A percentile compares a stretch with the other conserved stretches of the same genome.
Conservation (phyloP, 2,329 filamentous ascomycete species). For the Allantophomopsis cytisporea region DNA sequence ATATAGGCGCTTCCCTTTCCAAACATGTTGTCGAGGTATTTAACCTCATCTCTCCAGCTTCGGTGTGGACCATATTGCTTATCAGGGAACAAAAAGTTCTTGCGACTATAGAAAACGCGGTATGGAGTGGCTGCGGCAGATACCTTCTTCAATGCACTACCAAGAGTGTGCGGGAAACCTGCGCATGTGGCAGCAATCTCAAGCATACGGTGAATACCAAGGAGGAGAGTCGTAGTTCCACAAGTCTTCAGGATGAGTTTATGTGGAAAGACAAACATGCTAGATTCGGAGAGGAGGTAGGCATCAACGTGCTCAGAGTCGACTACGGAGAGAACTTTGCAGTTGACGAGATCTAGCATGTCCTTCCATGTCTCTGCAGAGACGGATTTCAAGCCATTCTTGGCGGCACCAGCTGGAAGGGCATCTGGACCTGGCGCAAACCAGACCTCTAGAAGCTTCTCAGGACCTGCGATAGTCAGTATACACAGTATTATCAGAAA, state of each 20-base stretch:
- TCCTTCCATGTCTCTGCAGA: slow-evolving; percentile 77
- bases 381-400: slow-evolving; percentile 76
- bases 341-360: slow-evolving; percentile 97
- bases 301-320: slow-evolving; percentile 91
- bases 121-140: slow-evolving; percentile 75
- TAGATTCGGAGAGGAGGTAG: slow-evolving; percentile 94
- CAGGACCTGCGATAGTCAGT: slow-evolving; percentile 48
- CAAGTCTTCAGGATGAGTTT: slow-evolving; percentile 98
- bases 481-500: slow-evolving; percentile 4
- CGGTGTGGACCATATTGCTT: slow-evolving; percentile 88
- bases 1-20: slow-evolving; percentile 91
- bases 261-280: slow-evolving; percentile 99
- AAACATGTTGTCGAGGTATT: slow-evolving; percentile 84
- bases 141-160: slow-evolving; percentile 50
- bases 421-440: slow-evolving; percentile 70
- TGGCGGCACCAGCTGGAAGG: slow-evolving; percentile 56
- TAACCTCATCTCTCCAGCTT: slow-evolving; percentile 95
- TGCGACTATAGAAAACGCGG: slow-evolving; percentile 96
- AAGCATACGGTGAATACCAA: slow-evolving; percentile 78
- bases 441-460: slow-evolving; percentile 98
- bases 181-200: slow-evolving; percentile 81
- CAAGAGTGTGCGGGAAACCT: slow-evolving; percentile 75
- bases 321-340: slow-evolving; percentile 91
- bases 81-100: slow-evolving; percentile 95
- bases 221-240: slow-evolving; percentile 86